Percentiles rank a stretch among this genome's conserved stretches.
Evolutionary conservation across 179 eudicot genomes (phyloP).

Genomic region (Heliamphora pulchella): DNA sequence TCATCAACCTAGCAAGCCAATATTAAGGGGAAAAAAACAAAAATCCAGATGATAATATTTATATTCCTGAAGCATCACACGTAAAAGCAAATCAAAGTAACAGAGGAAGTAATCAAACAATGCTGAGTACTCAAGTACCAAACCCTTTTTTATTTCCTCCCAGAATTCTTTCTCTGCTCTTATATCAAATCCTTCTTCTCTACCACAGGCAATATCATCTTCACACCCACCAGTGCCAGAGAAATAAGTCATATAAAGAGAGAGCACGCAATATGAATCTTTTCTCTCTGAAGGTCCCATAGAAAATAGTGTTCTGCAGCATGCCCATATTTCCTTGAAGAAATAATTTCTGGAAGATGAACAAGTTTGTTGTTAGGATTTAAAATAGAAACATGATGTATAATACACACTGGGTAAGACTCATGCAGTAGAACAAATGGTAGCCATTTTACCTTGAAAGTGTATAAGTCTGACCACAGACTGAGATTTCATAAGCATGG

Average conservation of each 20-base stretch:
- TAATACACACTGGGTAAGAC: not conserved
- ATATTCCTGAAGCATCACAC: not conserved
- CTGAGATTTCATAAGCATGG: constrained; percentile 37
- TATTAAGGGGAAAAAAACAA: not conserved
- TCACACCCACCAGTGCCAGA: constrained; percentile 31
- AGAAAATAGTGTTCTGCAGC: constrained; percentile 60
- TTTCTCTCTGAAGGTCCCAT: constrained; percentile 71
- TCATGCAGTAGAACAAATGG: not conserved
- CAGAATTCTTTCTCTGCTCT: constrained; percentile 69
- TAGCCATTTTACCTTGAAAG: constrained; percentile 54
- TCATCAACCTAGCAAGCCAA: constrained; percentile 53
- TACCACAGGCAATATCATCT: constrained; percentile 30
- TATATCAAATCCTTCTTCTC: constrained; percentile 57
- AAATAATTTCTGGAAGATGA: constrained; percentile 50
- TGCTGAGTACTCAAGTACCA: constrained; percentile 45
- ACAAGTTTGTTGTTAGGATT: constrained; percentile 10
- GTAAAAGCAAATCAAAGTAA: not conserved
- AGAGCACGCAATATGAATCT: constrained; percentile 79
- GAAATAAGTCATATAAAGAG: constrained; percentile 66
- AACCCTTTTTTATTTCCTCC: constrained; percentile 80
- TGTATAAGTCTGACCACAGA: constrained; percentile 36
- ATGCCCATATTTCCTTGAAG: constrained; percentile 57
- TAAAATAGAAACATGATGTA: not conserved
- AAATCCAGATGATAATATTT: not conserved
- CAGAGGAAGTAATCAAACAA: constrained; percentile 1